phyloP scores from a whole-genome alignment of 768 basidiomycete species.

The Porpolomopsis calyptriformis region DNA sequence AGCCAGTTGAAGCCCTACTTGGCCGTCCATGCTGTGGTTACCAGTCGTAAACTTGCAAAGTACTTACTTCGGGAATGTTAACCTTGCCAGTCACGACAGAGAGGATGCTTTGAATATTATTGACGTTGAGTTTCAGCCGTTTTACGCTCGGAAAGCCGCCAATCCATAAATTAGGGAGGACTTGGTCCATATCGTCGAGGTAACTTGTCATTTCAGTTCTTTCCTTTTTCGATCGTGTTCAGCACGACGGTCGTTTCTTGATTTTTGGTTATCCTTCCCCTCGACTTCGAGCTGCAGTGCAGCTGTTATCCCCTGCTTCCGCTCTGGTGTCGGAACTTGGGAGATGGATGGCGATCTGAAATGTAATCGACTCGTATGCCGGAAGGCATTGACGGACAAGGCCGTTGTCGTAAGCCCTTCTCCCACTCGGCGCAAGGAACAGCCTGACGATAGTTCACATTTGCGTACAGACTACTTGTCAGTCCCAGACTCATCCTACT shows the following conservation, averaged over 20 bases:
- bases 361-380: constrained; percentile 72
- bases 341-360: constrained; percentile 76
- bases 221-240: too few species aligned
- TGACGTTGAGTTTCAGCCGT: constrained; percentile 45
- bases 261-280: too few species aligned
- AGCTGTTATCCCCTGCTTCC: too few species aligned
- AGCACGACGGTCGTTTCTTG: too few species aligned
- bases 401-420: constrained; percentile 64
- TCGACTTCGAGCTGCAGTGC: too few species aligned
- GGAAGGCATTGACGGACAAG: constrained; percentile 57
- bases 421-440: constrained; percentile 14
- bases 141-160: constrained; percentile 69
- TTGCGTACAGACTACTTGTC: constrained; percentile 43
- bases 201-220: too few species aligned
- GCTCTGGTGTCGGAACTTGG: too few species aligned
- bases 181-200: constrained; percentile 72
- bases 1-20: constrained; percentile 65
- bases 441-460: constrained; percentile 13
- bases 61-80: constrained; percentile 50
- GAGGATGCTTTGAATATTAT: constrained; percentile 68
- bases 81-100: constrained; percentile 63
- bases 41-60: not conserved
- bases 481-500: constrained; percentile 16
- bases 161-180: constrained; percentile 75
- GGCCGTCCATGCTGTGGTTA: not conserved